phyloP scores from a whole-genome alignment of 108 stramenopile species.

The Pelagomonas calceolata region DNA sequence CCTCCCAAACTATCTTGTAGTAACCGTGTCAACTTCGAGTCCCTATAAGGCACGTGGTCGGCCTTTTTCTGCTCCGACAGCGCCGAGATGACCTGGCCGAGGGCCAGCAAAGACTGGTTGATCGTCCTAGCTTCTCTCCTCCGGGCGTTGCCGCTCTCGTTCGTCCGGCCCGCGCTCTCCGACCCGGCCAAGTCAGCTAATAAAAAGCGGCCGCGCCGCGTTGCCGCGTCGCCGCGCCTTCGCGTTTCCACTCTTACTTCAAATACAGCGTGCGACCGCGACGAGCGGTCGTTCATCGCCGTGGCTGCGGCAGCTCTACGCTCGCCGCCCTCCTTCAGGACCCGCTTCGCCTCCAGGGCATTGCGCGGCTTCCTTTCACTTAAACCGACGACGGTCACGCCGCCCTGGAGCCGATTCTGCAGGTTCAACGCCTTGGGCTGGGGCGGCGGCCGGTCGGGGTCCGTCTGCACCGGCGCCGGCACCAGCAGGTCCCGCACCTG shows the following conservation, averaged over 20 bases:
- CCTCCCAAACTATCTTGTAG: constrained; percentile 47
- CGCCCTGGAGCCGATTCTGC: background rate
- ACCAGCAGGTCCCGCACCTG: constrained; percentile 41
- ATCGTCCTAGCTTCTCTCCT: constrained; percentile 24
- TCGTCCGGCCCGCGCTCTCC: constrained; percentile 50
- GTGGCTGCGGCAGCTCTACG: constrained; percentile 34
- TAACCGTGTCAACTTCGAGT: constrained; percentile 50
- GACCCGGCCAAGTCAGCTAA: constrained; percentile 49
- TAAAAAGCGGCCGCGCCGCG: background rate
- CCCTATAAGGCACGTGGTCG: constrained; percentile 50
- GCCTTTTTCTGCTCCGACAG: constrained; percentile 47
- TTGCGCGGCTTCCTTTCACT: constrained; percentile 1
- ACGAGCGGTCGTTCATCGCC: constrained; percentile 37
- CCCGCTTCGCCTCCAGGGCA: background rate
- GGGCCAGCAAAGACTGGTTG: constrained; percentile 45
- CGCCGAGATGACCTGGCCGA: constrained; percentile 58
- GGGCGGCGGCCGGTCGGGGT: too few relatives aligned
- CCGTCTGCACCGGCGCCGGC: too few relatives aligned
- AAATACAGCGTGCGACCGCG: constrained; percentile 46
- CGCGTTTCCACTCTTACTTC: background rate
- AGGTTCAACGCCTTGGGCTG: too few relatives aligned
- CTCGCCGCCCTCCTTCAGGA: constrained; percentile 1
- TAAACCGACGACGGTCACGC: background rate
- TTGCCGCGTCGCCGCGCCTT: background rate
- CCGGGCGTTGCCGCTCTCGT: constrained; percentile 7